Evolutionary conservation across 805 yeast genomes (phyloP).

Genomic region (Naumovozyma baii): DNA sequence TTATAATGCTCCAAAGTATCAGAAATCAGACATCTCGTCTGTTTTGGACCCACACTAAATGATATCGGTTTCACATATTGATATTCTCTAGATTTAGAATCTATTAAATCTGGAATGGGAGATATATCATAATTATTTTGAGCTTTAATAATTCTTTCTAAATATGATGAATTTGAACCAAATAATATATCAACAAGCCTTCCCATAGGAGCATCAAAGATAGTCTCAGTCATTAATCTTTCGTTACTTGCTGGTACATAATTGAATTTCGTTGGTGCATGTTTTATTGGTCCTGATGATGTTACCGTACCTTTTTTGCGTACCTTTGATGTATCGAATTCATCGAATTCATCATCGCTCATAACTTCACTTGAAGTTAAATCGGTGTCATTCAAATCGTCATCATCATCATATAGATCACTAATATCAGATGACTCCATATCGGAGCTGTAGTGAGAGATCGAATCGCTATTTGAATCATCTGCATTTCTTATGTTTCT

Average conservation of each 20-base stretch:
- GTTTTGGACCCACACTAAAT: constrained; percentile 67
- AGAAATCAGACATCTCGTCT: constrained; percentile 54
- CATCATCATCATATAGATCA: constrained; percentile 17
- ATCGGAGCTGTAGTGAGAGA: constrained; percentile 11
- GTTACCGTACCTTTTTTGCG: not conserved
- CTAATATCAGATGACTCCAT: constrained; percentile 9
- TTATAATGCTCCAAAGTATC: constrained; percentile 50
- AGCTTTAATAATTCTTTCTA: constrained; percentile 38
- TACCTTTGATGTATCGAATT: not conserved
- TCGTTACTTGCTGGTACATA: constrained; percentile 43
- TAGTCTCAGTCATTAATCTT: constrained; percentile 45
- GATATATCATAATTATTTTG: constrained; percentile 58
- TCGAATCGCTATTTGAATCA: constrained; percentile 20
- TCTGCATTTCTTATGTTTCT: constrained; percentile 35
- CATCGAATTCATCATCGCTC: constrained; percentile 13
- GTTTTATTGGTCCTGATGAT: constrained; percentile 35
- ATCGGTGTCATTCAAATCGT: constrained; percentile 17
- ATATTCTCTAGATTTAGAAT: constrained; percentile 37
- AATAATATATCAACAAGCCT: constrained; percentile 50
- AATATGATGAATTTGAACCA: constrained; percentile 46
- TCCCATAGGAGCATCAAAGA: constrained; percentile 57
- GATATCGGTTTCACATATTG: constrained; percentile 54
- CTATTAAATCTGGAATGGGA: constrained; percentile 35
- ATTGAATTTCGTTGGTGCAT: constrained; percentile 38
- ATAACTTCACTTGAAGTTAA: constrained; percentile 30